Evolutionary conservation across 345 rosid genomes (phyloP), one percentile per base, ranked within the genome.

Genomic region (Brassica cretica): DNA sequence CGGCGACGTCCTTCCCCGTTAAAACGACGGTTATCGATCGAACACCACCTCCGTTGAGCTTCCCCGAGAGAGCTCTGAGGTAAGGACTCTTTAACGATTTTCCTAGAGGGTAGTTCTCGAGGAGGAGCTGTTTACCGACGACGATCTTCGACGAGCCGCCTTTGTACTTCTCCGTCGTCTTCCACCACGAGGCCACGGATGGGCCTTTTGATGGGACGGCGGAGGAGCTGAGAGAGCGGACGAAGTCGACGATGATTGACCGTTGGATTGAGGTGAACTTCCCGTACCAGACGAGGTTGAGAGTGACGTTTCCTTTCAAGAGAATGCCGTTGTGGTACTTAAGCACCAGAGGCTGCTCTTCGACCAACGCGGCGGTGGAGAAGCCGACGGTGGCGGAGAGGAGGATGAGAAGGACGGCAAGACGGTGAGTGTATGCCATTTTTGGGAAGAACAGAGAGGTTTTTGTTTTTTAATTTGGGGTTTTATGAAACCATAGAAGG

Each of bases 251-350:
- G 82, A 94, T 81, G 53, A 94, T 71, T 24, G 98, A 84, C 4
- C 94, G 91, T 65, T 92, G 97, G 81, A 74, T 59, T 0, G 96
- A 86, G 0, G 89, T 78, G 84, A 94, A 92, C 59, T 76, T 75
- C 0, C 97, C 98, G 85, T 94, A 94, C 98, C 98, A 94, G 3
- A 94, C 74, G 15, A 94, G 85, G 78, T 88, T 87, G 24, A 90
- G 93, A 67, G 89, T 83, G 69, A 89, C 53, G 77, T 83, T 87
- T 15, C 93, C 94, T 63, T 90, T 92, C 10, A 89, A 79, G 39
- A 90, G 96, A 2, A 82, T 77, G 4, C 93, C 93, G 83, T 85
- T 89, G 72, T 89, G 96, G 83, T 89, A 89, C 32, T 84, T 88
- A 3, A 90, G 83, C 12, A 87, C 86, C 9, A 63, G 76, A 3